Conservation (phyloP, 306 rosid species). For the peach (Prunus persica) region Prunus_persica_NCBIv2 NC_034009.1:8775001-8775500, state of each 20-base stretch:
- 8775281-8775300: background rate
- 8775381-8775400: background rate
- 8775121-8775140: conserved; percentile 39
- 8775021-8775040: conserved; percentile 39
- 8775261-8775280: background rate
- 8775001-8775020: conserved; percentile 35
- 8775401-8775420: background rate
- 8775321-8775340: conserved; percentile 10
- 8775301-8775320: conserved; percentile 2
- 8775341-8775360: background rate
- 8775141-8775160: conserved; percentile 21
- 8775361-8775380: background rate
- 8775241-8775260: conserved; percentile 6
- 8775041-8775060: conserved; percentile 32
- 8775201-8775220: background rate
- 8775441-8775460: background rate
- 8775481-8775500: background rate
- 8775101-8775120: conserved; percentile 37
- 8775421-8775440: background rate
- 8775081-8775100: conserved; percentile 40
- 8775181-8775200: conserved; percentile 2
- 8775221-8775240: background rate
- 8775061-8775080: conserved; percentile 41
- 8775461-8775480: background rate
- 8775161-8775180: conserved; percentile 6